Percentiles rank a stretch among this genome's conserved stretches.
phyloP scores from a whole-genome alignment of 2,329 filamentous ascomycete species.

The Fusarium sp. region DNA sequence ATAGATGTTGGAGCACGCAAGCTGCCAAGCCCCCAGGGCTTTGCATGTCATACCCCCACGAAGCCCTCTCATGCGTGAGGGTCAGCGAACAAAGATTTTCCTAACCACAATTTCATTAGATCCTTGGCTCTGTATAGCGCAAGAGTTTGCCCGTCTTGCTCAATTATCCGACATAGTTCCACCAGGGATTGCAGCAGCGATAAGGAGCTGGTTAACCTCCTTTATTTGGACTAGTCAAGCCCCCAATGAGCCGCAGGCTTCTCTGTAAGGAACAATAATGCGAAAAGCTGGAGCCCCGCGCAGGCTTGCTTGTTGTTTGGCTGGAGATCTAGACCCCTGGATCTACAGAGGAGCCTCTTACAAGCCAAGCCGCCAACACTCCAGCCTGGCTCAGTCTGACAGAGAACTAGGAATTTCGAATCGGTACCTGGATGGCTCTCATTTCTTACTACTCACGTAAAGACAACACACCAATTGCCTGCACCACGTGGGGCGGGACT shows the following conservation, averaged over 20 bases:
- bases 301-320: slow-evolving; percentile 42
- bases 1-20: slow-evolving; percentile 5
- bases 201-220: slow-evolving; percentile 25
- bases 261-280: slow-evolving; percentile 49
- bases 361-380: slow-evolving; percentile 39
- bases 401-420: background rate
- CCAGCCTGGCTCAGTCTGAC: slow-evolving; percentile 12
- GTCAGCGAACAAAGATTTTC: slow-evolving; percentile 9
- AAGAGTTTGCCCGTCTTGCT: slow-evolving; percentile 25
- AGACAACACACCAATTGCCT: slow-evolving; percentile 28
- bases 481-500: slow-evolving; percentile 44
- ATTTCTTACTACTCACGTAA: slow-evolving; percentile 9
- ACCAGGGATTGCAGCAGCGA: slow-evolving; percentile 23
- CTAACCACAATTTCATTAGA: slow-evolving; percentile 8
- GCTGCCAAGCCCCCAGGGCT: slow-evolving; percentile 14
- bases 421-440: slow-evolving; percentile 32
- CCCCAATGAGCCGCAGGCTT: slow-evolving; percentile 44
- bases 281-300: slow-evolving; percentile 50
- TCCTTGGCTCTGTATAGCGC: slow-evolving; percentile 15
- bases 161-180: slow-evolving; percentile 17
- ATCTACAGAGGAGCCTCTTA: slow-evolving; percentile 39
- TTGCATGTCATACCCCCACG: slow-evolving; percentile 26
- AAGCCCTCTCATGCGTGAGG: slow-evolving; percentile 27
- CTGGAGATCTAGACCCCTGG: slow-evolving; percentile 45
- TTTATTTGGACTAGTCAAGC: slow-evolving; percentile 30